Evolutionary conservation across 2,329 filamentous ascomycete genomes (phyloP), one percentile per base, ranked within the genome.

Genomic region (Fusarium compactum): DNA sequence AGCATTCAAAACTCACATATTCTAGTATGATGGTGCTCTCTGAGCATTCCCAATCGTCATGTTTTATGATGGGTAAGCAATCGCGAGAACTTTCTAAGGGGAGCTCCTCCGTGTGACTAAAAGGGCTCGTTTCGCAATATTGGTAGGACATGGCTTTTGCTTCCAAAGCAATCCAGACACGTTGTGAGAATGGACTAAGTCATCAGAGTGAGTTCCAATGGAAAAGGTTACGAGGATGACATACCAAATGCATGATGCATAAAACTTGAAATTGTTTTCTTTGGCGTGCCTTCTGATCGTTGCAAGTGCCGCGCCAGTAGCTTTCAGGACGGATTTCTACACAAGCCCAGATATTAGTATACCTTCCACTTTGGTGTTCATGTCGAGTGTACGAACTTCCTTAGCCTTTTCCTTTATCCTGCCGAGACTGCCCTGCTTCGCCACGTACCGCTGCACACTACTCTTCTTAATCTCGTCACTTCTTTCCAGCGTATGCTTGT

Each of bases 101-200:
- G 30, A 95, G 82, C 16, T 79, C 76, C 44, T 78, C 77, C 11
- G 88, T 76, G 67, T 92, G 92, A 72, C 90, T 88, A 77, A 93
- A 94, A 10, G 93, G 92, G 75, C 97, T 92, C 47, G 93, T 90
- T 80, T 97, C 94, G 73, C 94, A 90, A 79, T 97, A 97, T 77
- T 97, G 92, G 77, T 97, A 97, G 40, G 87, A 83, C 11, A 96
- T 85, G 20, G 88, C 86, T 78, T 96, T 96, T 74, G 90, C 85
- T 78, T 97, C 93, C 38, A 97, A 85, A 2, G 93, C 92, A 69
- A 97, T 96, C 94, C 94, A 97, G 27, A 96, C 92, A 20, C 93
- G 89, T 77, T 97, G 93, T 3, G 94, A 93, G 77, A 95, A 96
- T 27, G 93, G 93, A 76, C 91, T 92, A 41, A 25, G 40, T 16